Evolutionary conservation across 305 asterid species (phyloP), one percentile per base, ranked within the genome.

Genomic region (Fraxinus latifolia): DNA sequence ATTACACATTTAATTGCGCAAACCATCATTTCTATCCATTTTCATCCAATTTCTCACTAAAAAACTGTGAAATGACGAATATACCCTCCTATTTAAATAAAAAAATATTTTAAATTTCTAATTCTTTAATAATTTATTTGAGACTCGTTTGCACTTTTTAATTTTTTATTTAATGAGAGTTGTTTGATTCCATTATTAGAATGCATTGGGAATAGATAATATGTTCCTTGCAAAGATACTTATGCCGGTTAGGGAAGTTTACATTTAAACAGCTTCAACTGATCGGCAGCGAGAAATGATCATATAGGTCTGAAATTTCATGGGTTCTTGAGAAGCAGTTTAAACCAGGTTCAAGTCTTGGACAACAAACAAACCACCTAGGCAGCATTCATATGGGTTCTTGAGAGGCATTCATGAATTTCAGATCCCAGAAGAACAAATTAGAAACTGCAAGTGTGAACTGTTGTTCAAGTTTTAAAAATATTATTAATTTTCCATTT

Each of bases 281-380:
- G 72, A 68, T 68, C 0, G 9, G 21, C 21, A 9, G 9, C 37
- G 29, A 67, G 37, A 33, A 71, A 71, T 71, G 44, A 71, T 32
- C 15, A 32, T 32, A 71, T 15, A 33, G 27, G 76, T 71, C 76
- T 25, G 47, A 7, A 71, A 72, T 32, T 72, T 33, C 44, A 27
- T 31, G 75, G 75, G 75, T 70, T 70, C 75, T 70, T 29, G 23
- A 70, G 75, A 70, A 29, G 42, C 12, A 70, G 75, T 31, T 62
- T 67, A 67, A 3, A 67, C 73, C 36, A 67, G 36, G 36, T 31
- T 70, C 75, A 70, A 70, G 39, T n/a, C 42, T 31, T 32, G 19
- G 75, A 29, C 75, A 70, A 70, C 25, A 70, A 70, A 70, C 75
- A 31, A 31, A 31, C 42, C 75, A 70, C 21, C 11, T 15, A 14